phyloP scores from a whole-genome alignment of 139 green algal species.

The Picochlorum sp. region DNA sequence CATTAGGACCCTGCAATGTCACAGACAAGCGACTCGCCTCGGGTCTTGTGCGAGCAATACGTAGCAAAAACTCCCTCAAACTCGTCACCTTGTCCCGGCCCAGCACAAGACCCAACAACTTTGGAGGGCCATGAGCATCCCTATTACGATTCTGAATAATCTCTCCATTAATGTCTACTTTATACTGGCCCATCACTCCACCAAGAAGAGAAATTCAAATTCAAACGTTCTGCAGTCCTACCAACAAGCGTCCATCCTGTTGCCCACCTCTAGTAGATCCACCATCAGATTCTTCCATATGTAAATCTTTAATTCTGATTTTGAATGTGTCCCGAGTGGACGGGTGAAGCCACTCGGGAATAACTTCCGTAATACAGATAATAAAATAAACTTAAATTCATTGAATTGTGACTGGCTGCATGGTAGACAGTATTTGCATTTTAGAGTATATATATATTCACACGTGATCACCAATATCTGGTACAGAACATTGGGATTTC shows the following conservation, averaged over 20 bases:
- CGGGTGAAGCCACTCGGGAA: too few species aligned
- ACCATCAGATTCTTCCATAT: too few species aligned
- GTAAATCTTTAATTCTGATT: too few species aligned
- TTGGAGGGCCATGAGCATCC: neutral
- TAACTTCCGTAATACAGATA: too few species aligned
- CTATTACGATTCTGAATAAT: neutral
- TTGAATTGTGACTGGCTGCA: too few species aligned
- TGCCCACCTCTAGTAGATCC: too few species aligned
- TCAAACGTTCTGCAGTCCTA: too few species aligned
- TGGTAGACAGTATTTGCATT: neutral
- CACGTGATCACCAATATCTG: neutral
- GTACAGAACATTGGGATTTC: neutral
- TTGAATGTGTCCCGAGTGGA: too few species aligned
- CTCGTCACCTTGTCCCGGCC: conserved; percentile 11
- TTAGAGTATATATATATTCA: neutral
- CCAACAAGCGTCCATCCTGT: too few species aligned
- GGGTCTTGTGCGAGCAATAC: conserved; percentile 2
- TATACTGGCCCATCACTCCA: neutral
- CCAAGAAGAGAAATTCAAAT: too few species aligned
- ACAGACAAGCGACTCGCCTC: conserved; percentile 4
- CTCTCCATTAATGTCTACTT: neutral
- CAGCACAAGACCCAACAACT: neutral
- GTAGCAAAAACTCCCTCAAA: conserved; percentile 17
- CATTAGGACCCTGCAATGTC: too few species aligned
- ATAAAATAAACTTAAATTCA: too few species aligned